A percentile compares a stretch with the other conserved stretches of the same genome.
phyloP scores from a whole-genome alignment of 164 flowering plant species.

The Macadamia integrifolia region DNA sequence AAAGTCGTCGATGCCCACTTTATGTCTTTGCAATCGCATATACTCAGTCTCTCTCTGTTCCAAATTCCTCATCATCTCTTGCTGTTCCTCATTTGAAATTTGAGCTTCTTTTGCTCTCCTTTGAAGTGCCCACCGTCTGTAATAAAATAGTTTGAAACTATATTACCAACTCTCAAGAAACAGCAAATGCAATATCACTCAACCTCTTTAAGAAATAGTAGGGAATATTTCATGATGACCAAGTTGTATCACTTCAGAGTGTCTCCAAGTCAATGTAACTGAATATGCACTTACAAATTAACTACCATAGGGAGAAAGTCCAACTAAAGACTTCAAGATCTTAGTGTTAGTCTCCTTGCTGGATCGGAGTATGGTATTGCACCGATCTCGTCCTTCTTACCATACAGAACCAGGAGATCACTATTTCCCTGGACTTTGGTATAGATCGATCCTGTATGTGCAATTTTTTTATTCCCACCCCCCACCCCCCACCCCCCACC shows the following conservation, averaged over 20 bases:
- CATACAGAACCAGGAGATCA: too few relatives aligned
- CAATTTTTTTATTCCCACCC: too few relatives aligned
- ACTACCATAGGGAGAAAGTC: too few relatives aligned
- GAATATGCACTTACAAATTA: too few relatives aligned
- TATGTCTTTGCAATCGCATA: constrained; percentile 85
- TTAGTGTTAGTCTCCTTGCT: too few relatives aligned
- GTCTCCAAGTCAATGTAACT: not conserved
- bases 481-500: too few relatives aligned
- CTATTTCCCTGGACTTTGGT: too few relatives aligned
- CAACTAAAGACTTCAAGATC: too few relatives aligned
- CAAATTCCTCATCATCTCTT: constrained; percentile 75
- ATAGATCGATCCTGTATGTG: too few relatives aligned
- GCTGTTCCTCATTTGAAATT: constrained; percentile 62
- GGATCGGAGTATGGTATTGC: too few relatives aligned
- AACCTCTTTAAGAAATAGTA: not conserved
- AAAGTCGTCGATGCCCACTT: constrained; percentile 88
- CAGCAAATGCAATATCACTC: not conserved
- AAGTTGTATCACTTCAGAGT: too few relatives aligned
- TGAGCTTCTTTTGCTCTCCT: constrained; percentile 66
- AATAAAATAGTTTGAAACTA: constrained; percentile 8
- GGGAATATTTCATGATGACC: not conserved
- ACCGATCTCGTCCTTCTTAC: too few relatives aligned
- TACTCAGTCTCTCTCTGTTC: constrained; percentile 74
- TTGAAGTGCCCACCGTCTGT: constrained; percentile 61
- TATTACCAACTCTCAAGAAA: not conserved